Conservation (phyloP, 2,329 filamentous ascomycete genomes). For the Colletotrichum sp. region DNA sequence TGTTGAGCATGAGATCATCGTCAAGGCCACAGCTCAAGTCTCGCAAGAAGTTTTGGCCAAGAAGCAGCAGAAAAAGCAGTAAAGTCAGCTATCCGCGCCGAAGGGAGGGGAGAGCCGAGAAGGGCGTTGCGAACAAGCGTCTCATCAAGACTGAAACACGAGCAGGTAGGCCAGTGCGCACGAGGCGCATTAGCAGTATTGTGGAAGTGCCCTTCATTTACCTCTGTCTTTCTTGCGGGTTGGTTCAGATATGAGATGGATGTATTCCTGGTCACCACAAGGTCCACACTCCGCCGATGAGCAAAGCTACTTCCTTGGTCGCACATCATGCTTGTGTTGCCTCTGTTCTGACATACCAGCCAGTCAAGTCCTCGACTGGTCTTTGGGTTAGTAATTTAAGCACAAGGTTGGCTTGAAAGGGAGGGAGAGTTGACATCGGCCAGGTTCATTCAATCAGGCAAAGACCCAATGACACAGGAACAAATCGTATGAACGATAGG, state of each 20-base stretch:
- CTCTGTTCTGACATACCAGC: not conserved
- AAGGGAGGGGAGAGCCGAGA: not conserved
- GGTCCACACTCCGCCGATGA: not conserved
- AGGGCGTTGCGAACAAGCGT: not conserved
- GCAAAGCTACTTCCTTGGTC: not conserved
- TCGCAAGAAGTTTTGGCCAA: slow-evolving; percentile 39
- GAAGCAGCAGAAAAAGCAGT: not conserved
- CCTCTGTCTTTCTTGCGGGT: not conserved
- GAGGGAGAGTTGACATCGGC: not conserved
- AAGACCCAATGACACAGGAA: not conserved
- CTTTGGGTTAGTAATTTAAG: not conserved
- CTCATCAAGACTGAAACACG: not conserved
- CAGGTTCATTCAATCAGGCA: not conserved
- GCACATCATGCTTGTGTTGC: not conserved
- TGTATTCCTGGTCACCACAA: not conserved
- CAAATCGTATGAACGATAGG: not conserved
- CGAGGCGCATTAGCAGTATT: not conserved
- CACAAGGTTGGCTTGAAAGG: not conserved
- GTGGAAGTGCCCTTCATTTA: not conserved
- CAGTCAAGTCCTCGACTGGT: not conserved
- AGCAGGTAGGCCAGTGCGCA: not conserved
- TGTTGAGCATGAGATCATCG: slow-evolving; percentile 79
- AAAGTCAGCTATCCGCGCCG: not conserved
- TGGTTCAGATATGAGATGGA: not conserved
- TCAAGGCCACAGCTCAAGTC: slow-evolving; percentile 69